Evolutionary conservation across 2,329 filamentous ascomycete species (phyloP), one percentile per base, ranked within the genome.

Genomic region (Penicillium glabrum): DNA sequence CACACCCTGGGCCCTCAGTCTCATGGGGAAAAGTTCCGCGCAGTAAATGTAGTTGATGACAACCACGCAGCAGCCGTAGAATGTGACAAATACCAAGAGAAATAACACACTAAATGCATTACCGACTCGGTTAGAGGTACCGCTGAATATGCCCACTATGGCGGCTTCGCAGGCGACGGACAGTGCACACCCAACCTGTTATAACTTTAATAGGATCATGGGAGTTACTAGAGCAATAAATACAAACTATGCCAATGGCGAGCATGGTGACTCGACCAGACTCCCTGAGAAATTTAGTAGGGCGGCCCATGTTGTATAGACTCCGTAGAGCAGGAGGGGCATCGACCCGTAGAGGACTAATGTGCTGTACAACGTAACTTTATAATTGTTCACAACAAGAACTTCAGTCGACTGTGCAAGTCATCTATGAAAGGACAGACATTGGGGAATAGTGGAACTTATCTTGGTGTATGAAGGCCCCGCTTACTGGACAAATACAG

Each of bases 1-100:
- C 13, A 56, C n/a, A 3, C 61, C 61, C 3, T 56, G 51, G 11
- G 56, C 51, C 3, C 61, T 45, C 7, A 61, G 3, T 4, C 35
- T 39, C 4, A 33, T 60, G 4, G 54, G 61, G 23, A 60, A 63
- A 19, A 61, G 33, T 46, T 61, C 61, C 6, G 29, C 16, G 48
- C 54, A 58, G 33, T 61, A 61, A 5, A 61, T 45, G 35, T 58
- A 60, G 26, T 35, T 54, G 21, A 41, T 54, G 16, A 51, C 53
- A 51, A 60, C 59, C 21, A 50, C 23, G 19, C 16, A 31, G 8
- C 7, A 13, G 5, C 43, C 37, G 14, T 52, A 56, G 24, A 52
- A 48, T 4, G 44, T 53, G n/a, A 44, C 21, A 37, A 26, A 37
- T 3, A 44, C 9, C 19, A 37, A 56, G 10, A 47, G 44, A 10